Evolutionary conservation across 2,329 filamentous ascomycete species (phyloP), one percentile per base, ranked within the genome.

Genomic region (Trichoderma breve): DNA sequence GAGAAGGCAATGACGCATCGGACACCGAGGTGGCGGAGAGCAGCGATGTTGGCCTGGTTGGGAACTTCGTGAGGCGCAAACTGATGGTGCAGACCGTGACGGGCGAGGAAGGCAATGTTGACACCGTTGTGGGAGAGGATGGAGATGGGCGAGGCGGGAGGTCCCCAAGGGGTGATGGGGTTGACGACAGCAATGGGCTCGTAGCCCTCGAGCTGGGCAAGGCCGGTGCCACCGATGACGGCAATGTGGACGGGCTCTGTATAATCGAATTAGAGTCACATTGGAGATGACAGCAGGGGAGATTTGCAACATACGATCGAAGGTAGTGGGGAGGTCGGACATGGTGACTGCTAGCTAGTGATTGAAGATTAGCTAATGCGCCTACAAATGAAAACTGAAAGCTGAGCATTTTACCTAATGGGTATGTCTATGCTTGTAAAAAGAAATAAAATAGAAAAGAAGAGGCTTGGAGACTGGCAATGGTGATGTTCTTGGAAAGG

Each of bases 51-150:
- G 83, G 96, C 96, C 74, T 93, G 93, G 75, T 91, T 89, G 73
- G 95, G 94, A n/a, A 99, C 93, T 83, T 99, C 96, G 80, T 98
- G 95, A 0, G 96, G 96, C 6, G 95, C 94, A 76, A 93, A 87
- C 82, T 98, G 89, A 85, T 99, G 96, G 88, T 96, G 87, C 14
- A 90, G 81, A 75, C 96, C 96, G 83, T 99, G 96, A 58, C 96
- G 94, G 74, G 95, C 94, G 76, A 99, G 89, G 86, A 99, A 99
- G 71, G 96, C 96, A 74, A 99, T 89, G 74, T 93, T 89, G 57
- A 91, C 89, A 76, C 92, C 92, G 75, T 90, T 88, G 87, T 98
- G 95, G 81, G 95, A 91, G 78, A 98, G 91, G 83, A 99, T 95
- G 75, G 91, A 89, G 83, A 99, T 95, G 26, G 89, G 88, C 28